phyloP scores from a whole-genome alignment of 371 early-diverging fungal genomes.

The Mucor velutinosus region DNA sequence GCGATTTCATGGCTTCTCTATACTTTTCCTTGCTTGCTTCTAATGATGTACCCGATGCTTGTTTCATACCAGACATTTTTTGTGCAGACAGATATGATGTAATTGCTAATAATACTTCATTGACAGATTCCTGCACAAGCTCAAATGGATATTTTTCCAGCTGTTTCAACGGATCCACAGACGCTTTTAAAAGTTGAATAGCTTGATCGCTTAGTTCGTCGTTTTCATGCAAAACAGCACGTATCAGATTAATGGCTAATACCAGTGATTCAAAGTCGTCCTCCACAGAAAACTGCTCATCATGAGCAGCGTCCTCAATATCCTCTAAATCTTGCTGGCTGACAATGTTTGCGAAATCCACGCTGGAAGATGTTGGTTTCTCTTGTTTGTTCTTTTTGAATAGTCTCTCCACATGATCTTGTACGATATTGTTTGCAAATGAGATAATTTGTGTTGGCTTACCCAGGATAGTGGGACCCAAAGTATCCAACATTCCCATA shows the following conservation, averaged over 20 bases:
- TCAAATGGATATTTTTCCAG: constrained; percentile 54
- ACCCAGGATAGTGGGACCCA: constrained; percentile 77
- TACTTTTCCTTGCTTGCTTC: constrained; percentile 60
- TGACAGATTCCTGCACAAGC: constrained; percentile 57
- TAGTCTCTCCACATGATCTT: constrained; percentile 39
- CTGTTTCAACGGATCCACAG: constrained; percentile 57
- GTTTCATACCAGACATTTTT: constrained; percentile 20
- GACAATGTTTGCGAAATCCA: constrained; percentile 40
- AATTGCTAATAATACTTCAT: constrained; percentile 62
- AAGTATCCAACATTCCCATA: constrained; percentile 64
- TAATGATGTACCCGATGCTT: constrained; percentile 7
- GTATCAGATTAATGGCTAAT: constrained; percentile 44
- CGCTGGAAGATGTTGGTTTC: constrained; percentile 8
- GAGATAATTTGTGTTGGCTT: constrained; percentile 79
- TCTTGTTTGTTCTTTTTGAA: constrained; percentile 6
- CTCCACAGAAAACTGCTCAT: constrained; percentile 52
- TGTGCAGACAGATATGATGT: constrained; percentile 43
- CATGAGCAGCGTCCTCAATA: constrained; percentile 49
- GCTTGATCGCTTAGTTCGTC: constrained; percentile 53
- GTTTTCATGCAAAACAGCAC: constrained; percentile 57
- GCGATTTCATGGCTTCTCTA: constrained; percentile 74
- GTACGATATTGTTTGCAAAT: constrained; percentile 74
- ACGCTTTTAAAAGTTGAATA: constrained; percentile 49
- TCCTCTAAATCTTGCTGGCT: constrained; percentile 32
- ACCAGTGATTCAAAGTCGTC: constrained; percentile 47